Conservation (phyloP, 768 basidiomycete genomes). For the Leccinum sublutescens region DNA sequence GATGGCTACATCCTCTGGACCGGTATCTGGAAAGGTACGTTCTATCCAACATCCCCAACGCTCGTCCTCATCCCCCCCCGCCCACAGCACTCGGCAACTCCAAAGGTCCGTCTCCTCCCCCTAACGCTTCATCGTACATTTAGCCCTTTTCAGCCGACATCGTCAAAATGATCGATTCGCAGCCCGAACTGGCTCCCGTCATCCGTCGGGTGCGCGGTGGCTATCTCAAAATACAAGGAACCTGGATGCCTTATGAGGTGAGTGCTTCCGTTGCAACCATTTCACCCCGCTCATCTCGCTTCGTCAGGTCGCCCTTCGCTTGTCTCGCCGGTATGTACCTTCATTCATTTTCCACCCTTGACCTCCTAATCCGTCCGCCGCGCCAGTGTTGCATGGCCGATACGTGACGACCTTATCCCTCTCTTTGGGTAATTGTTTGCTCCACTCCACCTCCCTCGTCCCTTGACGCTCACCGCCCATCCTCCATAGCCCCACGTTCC, state of each 20-base stretch:
- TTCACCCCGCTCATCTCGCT: constrained; percentile 22
- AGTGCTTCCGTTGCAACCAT: constrained; percentile 18
- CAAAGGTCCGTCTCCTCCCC: constrained; percentile 55
- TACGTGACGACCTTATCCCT: constrained; percentile 83
- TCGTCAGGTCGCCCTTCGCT: constrained; percentile 67
- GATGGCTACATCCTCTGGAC: constrained; percentile 93
- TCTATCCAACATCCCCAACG: not conserved
- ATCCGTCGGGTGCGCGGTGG: constrained; percentile 84
- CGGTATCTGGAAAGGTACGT: constrained; percentile 88
- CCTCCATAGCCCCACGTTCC: constrained; percentile 69
- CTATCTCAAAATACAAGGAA: constrained; percentile 90
- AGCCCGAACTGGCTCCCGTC: constrained; percentile 80
- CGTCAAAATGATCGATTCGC: constrained; percentile 89
- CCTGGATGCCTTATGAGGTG: constrained; percentile 93
- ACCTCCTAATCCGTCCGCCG: constrained; percentile 30
- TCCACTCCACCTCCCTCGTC: not conserved
- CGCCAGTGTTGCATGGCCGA: constrained; percentile 80
- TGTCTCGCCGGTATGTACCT: constrained; percentile 69
- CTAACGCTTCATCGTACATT: constrained; percentile 11
- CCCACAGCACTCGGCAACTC: constrained; percentile 75
- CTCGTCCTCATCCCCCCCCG: constrained; percentile 10
- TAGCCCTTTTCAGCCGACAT: constrained; percentile 67
- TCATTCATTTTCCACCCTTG: constrained; percentile 8
- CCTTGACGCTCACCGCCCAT: constrained; percentile 17
- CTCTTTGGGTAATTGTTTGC: constrained; percentile 67